A percentile compares a stretch with the other conserved stretches of the same genome.
phyloP scores from a whole-genome alignment of 2,329 filamentous ascomycete species.

The Aspergillus neoniger region DNA sequence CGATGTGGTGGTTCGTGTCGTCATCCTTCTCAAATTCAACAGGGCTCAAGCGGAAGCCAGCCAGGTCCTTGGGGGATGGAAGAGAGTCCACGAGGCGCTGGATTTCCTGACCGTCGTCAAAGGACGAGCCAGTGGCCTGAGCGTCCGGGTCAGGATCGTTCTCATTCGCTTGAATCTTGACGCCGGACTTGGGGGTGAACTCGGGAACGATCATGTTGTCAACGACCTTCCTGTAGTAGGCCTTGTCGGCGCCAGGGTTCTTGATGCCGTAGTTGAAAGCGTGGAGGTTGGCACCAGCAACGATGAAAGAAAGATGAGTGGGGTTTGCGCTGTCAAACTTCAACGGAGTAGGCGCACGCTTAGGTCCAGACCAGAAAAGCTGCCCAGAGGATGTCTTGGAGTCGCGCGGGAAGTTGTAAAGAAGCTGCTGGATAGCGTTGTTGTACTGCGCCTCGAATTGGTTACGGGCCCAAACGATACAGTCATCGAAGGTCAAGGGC shows the following conservation, averaged over 20 bases:
- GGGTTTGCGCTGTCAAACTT: constrained; percentile 83
- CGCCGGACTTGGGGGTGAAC: constrained; percentile 82
- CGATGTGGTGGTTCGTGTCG: constrained; percentile 96
- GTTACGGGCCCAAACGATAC: constrained; percentile 89
- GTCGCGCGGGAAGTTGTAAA: constrained; percentile 98
- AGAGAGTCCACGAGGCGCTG: constrained; percentile 70
- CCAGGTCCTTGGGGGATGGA: constrained; percentile 75
- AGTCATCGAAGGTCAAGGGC: constrained; percentile 90
- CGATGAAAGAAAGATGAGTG: constrained; percentile 84
- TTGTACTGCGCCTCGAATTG: constrained; percentile 97
- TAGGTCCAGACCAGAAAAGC: constrained; percentile 96
- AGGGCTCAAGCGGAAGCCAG: constrained; percentile 83
- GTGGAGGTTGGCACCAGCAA: constrained; percentile 86
- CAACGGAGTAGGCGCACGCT: constrained; percentile 88
- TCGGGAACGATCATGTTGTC: constrained; percentile 95
- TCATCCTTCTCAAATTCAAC: constrained; percentile 99
- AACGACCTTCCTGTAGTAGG: constrained; percentile 75
- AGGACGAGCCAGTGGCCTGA: constrained; percentile 51
- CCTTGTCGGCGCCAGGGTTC: constrained; percentile 69
- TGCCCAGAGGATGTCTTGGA: constrained; percentile 83
- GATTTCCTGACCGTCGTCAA: constrained; percentile 76
- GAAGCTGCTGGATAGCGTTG: constrained; percentile 90
- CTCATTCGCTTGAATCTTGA: constrained; percentile 97
- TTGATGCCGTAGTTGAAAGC: constrained; percentile 99
- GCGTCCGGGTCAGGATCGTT: constrained; percentile 92